Percentiles rank a stretch among this genome's conserved stretches.
Conservation (phyloP, 1,284 basidiomycete species). For the Sphagnurus paluster region DNA sequence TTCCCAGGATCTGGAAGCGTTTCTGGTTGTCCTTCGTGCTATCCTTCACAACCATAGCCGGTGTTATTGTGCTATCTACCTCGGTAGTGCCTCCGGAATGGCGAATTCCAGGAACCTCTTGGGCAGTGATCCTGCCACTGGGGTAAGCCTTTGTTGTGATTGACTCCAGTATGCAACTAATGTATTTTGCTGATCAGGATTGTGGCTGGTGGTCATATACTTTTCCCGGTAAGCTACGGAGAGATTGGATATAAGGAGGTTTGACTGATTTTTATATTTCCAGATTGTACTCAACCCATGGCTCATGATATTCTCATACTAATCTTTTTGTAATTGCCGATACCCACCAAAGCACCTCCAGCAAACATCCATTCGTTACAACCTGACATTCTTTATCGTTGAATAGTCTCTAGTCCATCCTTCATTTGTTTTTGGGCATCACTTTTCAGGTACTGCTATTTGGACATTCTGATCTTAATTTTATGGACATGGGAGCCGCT, state of each 20-base stretch:
- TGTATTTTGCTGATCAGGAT: slow-evolving; percentile 37
- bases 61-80: slow-evolving; percentile 57
- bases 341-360: too few relatives aligned
- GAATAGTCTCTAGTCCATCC: slow-evolving; percentile 10
- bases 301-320: slow-evolving; percentile 73
- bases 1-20: slow-evolving; percentile 76
- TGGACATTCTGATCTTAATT: slow-evolving; percentile 8
- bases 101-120: slow-evolving; percentile 57
- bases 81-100: slow-evolving; percentile 57
- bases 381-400: slow-evolving; percentile 14
- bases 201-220: slow-evolving; percentile 61
- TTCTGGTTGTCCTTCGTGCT: slow-evolving; percentile 68
- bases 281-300: slow-evolving; percentile 74
- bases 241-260: background rate
- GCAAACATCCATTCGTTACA: slow-evolving; percentile 8
- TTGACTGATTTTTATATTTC: slow-evolving; percentile 12
- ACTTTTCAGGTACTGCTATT: background rate
- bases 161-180: background rate
- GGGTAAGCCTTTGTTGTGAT: slow-evolving; percentile 41
- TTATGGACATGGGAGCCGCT: slow-evolving; percentile 7
- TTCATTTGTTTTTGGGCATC: slow-evolving; percentile 5
- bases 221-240: slow-evolving; percentile 58
- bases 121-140: slow-evolving; percentile 73
- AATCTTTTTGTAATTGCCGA: too few relatives aligned
- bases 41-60: slow-evolving; percentile 45